phyloP scores from a whole-genome alignment of 1,284 basidiomycete species.

The Austroboletus novae-zelandiae region DNA sequence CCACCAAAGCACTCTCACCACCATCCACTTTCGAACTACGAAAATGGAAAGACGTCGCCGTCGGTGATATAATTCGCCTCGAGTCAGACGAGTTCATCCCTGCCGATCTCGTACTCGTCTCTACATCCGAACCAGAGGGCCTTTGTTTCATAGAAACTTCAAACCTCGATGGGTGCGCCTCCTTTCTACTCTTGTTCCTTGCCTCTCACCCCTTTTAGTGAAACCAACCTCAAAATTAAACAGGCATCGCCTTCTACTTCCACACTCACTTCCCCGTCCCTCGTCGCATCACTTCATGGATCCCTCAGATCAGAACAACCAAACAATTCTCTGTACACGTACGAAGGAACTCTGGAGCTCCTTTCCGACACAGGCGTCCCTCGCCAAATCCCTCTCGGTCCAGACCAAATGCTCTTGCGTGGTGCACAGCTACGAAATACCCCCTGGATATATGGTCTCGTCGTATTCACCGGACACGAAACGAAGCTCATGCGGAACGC shows the following conservation, averaged over 20 bases:
- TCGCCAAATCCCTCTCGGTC: constrained; percentile 87
- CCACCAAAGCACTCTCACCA: constrained; percentile 73
- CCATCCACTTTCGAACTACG: constrained; percentile 68
- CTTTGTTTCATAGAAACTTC: constrained; percentile 97
- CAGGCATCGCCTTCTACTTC: constrained; percentile 88
- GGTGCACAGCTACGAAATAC: constrained; percentile 98
- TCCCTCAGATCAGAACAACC: constrained; percentile 92
- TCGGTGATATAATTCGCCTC: constrained; percentile 91
- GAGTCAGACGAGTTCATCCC: constrained; percentile 96
- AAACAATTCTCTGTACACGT: constrained; percentile 97
- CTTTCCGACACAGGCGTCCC: constrained; percentile 55
- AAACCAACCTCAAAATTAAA: constrained; percentile 99
- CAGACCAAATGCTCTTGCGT: constrained; percentile 91
- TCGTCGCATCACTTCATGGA: constrained; percentile 76
- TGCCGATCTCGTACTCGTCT: constrained; percentile 87
- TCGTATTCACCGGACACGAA: constrained; percentile 96
- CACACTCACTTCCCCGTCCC: constrained; percentile 72
- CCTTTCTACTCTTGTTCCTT: neutral
- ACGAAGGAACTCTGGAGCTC: constrained; percentile 82
- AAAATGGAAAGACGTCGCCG: constrained; percentile 88
- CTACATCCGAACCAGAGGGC: constrained; percentile 94
- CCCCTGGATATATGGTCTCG: constrained; percentile 93
- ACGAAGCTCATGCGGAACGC: constrained; percentile 97
- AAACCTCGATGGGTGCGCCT: constrained; percentile 88
- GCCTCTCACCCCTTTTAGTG: constrained; percentile 45